Evolutionary conservation across 345 rosid species (phyloP).

Genomic region (Hibiscus mutabilis): DNA sequence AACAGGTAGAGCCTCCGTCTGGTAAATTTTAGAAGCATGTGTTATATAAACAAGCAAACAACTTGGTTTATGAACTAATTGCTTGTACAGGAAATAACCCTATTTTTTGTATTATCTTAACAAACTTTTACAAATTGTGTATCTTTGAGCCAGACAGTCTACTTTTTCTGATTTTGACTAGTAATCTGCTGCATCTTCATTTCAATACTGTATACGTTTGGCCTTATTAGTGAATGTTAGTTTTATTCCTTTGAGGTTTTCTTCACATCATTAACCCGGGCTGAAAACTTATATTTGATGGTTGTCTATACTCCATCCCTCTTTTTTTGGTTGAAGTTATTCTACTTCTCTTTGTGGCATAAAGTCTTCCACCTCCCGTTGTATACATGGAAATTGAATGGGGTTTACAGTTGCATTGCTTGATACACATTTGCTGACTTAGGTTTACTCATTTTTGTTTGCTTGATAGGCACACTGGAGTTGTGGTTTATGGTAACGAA

Average conservation of each 20-base stretch:
- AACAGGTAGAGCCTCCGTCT: neutral
- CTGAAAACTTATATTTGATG: neutral
- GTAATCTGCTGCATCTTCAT: neutral
- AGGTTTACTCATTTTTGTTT: neutral
- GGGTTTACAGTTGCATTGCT: neutral
- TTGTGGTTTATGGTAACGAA: conserved; percentile 75
- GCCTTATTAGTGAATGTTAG: neutral
- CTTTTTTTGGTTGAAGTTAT: neutral
- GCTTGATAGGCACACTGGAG: conserved; percentile 78
- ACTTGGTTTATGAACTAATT: neutral
- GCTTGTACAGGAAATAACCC: neutral
- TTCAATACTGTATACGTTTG: neutral
- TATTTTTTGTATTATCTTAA: neutral
- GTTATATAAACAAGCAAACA: neutral
- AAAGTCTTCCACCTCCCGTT: neutral
- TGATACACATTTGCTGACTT: neutral
- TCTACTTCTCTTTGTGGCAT: neutral
- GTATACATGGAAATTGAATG: neutral
- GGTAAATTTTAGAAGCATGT: neutral
- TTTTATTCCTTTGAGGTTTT: neutral
- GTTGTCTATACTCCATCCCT: neutral
- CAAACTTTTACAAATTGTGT: neutral
- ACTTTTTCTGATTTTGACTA: neutral
- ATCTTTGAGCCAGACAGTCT: neutral
- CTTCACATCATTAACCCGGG: neutral